These are phyloP conservation scores for Cornus kousa DNA, from an alignment of 148 eudicot genomes.

Conservation along the genomic window DNA sequence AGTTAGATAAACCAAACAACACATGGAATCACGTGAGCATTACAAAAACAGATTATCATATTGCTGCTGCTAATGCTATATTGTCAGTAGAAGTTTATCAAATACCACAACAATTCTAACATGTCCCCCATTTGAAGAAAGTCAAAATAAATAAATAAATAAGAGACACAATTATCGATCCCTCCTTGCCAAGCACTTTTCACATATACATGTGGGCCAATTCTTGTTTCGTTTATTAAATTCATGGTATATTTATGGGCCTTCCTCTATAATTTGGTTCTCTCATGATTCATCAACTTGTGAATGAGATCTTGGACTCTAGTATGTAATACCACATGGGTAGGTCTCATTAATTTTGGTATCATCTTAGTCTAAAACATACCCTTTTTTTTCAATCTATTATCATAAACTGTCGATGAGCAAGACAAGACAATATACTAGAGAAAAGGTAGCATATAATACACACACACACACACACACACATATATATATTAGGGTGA, in stretches of 20 bases:
- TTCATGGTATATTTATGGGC: neutral
- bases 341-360: neutral
- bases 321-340: constrained; percentile 3
- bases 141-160: too few species aligned
- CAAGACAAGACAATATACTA: too few species aligned
- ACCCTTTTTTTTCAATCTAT: neutral
- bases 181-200: too few species aligned
- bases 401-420: too few species aligned
- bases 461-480: too few species aligned
- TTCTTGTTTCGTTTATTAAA: too few species aligned
- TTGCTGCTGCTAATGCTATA: neutral
- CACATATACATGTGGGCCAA: too few species aligned
- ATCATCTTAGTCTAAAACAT: neutral
- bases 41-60: neutral
- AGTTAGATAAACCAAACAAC: neutral
- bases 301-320: neutral
- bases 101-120: neutral
- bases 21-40: constrained; percentile 5
- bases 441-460: too few species aligned
- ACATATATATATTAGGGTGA: too few species aligned
- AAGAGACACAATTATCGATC: neutral
- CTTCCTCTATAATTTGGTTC: neutral
- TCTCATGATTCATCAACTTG: neutral
- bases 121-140: neutral
- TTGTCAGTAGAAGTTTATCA: neutral